Evolutionary conservation across 2,329 filamentous ascomycete genomes (phyloP).

Genomic region (Venturia aucupariae): DNA sequence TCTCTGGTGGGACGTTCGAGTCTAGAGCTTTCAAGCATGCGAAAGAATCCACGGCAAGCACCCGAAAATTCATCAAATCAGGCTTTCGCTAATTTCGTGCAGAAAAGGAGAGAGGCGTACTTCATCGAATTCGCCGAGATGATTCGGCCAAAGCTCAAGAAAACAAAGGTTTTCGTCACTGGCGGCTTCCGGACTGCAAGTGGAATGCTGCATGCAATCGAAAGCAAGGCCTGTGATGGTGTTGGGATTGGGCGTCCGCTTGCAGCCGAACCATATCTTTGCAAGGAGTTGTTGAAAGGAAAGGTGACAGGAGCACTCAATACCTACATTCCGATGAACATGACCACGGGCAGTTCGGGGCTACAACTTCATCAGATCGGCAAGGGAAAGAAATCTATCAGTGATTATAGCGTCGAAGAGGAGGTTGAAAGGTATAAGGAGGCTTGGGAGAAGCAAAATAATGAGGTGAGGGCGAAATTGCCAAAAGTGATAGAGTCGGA

Average conservation of each 20-base stretch:
- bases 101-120: slow-evolving; percentile 47
- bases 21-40: slow-evolving; percentile 42
- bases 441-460: slow-evolving; percentile 22
- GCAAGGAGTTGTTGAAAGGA: slow-evolving; percentile 37
- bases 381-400: slow-evolving; percentile 20
- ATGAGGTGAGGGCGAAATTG: slow-evolving; percentile 21
- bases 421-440: slow-evolving; percentile 24
- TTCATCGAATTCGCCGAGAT: slow-evolving; percentile 51
- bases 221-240: slow-evolving; percentile 41
- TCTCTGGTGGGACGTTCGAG: slow-evolving; percentile 53
- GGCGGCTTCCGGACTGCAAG: slow-evolving; percentile 47
- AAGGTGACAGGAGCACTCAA: slow-evolving; percentile 41
- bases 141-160: slow-evolving; percentile 39
- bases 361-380: slow-evolving; percentile 25
- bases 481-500: slow-evolving; percentile 23
- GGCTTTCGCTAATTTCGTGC: background rate
- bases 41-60: slow-evolving; percentile 38
- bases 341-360: slow-evolving; percentile 24
- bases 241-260: slow-evolving; percentile 49
- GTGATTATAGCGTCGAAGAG: slow-evolving; percentile 24
- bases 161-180: slow-evolving; percentile 51
- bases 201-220: slow-evolving; percentile 49
- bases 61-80: too few relatives aligned
- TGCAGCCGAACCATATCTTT: slow-evolving; percentile 42
- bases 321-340: slow-evolving; percentile 22